These are phyloP conservation scores for Ophiocordyceps robertsii DNA, from an alignment of 2,329 filamentous ascomycete genomes.

Conservation along the genomic window DNA sequence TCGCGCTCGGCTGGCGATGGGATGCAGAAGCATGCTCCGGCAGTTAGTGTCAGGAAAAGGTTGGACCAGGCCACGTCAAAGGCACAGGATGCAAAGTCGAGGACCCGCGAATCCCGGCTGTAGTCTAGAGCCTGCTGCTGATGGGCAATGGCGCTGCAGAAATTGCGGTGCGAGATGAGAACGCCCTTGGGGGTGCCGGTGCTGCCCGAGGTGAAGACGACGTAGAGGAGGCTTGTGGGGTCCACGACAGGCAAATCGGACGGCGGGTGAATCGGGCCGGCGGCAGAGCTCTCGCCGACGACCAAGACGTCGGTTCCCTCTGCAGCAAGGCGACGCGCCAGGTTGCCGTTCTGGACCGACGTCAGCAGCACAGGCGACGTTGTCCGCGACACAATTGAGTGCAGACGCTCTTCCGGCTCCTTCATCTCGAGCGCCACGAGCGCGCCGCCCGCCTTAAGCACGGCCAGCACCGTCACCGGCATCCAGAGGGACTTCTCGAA, in stretches of 20 bases:
- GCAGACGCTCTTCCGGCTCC: conserved; percentile 4
- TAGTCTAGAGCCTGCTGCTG: not conserved
- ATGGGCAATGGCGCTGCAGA: conserved; percentile 1
- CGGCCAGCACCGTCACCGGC: conserved; percentile 15
- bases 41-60: conserved; percentile 2
- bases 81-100: conserved; percentile 4
- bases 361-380: not conserved
- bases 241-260: not conserved
- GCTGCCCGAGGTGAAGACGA: conserved; percentile 1
- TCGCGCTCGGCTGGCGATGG: conserved; percentile 1
- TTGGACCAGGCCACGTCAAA: conserved; percentile 5
- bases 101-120: not conserved
- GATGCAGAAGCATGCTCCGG: conserved; percentile 4
- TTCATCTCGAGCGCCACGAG: conserved; percentile 6
- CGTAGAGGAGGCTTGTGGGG: not conserved
- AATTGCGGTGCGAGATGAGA: not conserved
- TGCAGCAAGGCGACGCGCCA: not conserved
- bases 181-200: conserved; percentile 1
- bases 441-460: conserved; percentile 18
- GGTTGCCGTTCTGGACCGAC: not conserved
- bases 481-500: conserved; percentile 22
- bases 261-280: not conserved
- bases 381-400: conserved; percentile 1
- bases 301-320: not conserved
- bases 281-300: not conserved